These are phyloP conservation scores for Akanthomyces dipterigenus DNA, from an alignment of 2,329 filamentous ascomycete genomes.

Conservation along the genomic window DNA sequence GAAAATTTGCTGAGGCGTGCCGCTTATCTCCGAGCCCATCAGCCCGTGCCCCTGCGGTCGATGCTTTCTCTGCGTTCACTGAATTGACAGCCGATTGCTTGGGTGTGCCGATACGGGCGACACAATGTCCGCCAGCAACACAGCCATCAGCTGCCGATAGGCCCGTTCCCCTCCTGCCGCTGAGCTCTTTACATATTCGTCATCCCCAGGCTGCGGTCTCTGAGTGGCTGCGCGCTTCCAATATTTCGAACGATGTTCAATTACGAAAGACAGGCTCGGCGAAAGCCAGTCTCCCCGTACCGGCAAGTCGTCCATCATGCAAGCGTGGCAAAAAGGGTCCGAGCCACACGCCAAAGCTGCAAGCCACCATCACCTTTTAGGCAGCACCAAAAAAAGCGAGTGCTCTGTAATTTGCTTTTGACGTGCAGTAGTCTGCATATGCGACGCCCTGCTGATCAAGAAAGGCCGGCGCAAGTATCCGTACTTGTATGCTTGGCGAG, in stretches of 20 bases:
- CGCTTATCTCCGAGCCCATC: background rate
- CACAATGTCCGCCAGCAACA: background rate
- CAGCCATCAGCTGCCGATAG: background rate
- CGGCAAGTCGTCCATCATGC: background rate
- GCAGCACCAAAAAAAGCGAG: background rate
- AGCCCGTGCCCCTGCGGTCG: background rate
- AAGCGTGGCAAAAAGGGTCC: background rate
- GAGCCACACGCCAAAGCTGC: background rate
- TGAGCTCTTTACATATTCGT: background rate
- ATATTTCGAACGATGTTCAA: background rate
- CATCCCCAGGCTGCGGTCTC: background rate
- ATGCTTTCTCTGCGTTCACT: background rate
- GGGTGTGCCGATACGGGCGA: background rate
- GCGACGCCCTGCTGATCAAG: background rate
- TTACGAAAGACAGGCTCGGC: background rate
- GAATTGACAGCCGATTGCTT: background rate
- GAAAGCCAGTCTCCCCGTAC: background rate
- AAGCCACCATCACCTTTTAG: slow-evolving; percentile 5
- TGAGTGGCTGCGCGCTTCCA: too few relatives aligned
- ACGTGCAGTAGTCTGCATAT: background rate
- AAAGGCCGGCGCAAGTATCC: background rate
- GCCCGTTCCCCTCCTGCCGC: background rate
- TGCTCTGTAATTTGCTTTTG: slow-evolving; percentile 8
- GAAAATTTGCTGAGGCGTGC: background rate
- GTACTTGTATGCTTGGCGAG: too few relatives aligned